Evolutionary conservation across 805 yeast species (phyloP).

Genomic region (Wickerhamiella sergipiensis): DNA sequence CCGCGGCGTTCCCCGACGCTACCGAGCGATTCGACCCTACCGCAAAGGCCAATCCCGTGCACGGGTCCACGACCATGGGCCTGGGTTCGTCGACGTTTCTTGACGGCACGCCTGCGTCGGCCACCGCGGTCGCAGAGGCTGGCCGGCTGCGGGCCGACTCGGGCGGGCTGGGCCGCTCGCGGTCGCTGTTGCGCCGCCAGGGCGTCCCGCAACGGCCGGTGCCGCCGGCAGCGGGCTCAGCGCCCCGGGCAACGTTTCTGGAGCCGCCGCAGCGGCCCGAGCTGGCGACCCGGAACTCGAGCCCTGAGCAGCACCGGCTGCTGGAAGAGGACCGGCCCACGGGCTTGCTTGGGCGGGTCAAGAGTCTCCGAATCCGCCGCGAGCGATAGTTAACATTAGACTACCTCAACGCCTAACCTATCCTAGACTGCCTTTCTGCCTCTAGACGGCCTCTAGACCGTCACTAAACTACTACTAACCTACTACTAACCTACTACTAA

Average conservation of each 20-base stretch:
- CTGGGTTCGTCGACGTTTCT: slow-evolving; percentile 83
- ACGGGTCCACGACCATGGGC: slow-evolving; percentile 78
- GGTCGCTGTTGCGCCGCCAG: slow-evolving; percentile 37
- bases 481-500: too few species aligned
- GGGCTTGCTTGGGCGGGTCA: slow-evolving; percentile 66
- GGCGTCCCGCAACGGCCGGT: neutral
- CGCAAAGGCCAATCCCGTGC: slow-evolving; percentile 54
- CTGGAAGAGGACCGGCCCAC: slow-evolving; percentile 6
- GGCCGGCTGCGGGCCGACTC: slow-evolving; percentile 18
- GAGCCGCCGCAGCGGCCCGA: neutral
- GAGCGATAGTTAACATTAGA: neutral
- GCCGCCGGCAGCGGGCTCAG: neutral
- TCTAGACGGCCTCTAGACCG: too few species aligned
- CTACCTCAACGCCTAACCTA: too few species aligned
- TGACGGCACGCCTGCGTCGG: slow-evolving; percentile 89
- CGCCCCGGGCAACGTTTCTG: neutral
- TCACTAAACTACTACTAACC: too few species aligned
- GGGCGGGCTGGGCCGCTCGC: slow-evolving; percentile 59
- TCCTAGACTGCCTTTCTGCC: too few species aligned
- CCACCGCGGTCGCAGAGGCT: slow-evolving; percentile 28
- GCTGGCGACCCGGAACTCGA: neutral
- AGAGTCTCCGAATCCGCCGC: slow-evolving; percentile 58
- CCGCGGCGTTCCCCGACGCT: slow-evolving; percentile 7
- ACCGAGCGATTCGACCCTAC: slow-evolving; percentile 47
- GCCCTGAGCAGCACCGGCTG: neutral